phyloP scores from a whole-genome alignment of 1,139 yeast species.

The Saccharomyces hybrid region DNA sequence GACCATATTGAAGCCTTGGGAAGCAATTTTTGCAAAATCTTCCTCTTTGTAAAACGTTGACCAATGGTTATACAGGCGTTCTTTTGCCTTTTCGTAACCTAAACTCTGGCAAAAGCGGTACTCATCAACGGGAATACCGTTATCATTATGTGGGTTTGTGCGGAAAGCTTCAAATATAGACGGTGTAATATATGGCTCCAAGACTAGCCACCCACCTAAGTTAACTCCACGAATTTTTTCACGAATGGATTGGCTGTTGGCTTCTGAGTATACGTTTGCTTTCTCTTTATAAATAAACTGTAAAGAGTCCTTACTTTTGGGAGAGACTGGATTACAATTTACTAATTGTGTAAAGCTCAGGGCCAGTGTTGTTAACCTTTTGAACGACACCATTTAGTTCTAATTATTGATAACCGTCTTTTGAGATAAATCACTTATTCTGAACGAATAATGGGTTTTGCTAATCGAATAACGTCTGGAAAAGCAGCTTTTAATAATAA shows the following conservation, averaged over 20 bases:
- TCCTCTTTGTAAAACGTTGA: constrained; percentile 63
- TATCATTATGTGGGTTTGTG: constrained; percentile 24
- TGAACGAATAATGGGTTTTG: background rate
- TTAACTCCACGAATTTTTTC: constrained; percentile 63
- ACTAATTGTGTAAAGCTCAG: background rate
- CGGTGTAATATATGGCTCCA: constrained; percentile 84
- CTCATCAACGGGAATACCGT: constrained; percentile 73
- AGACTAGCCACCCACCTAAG: constrained; percentile 87
- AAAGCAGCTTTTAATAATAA: background rate
- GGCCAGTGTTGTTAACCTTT: background rate
- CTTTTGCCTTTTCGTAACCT: constrained; percentile 53
- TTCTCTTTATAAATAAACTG: constrained; percentile 5
- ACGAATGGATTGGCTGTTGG: constrained; percentile 10
- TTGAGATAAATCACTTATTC: background rate
- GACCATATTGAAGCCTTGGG: constrained; percentile 71
- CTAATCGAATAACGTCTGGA: no score
- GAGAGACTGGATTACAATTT: constrained; percentile 3
- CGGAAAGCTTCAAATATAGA: constrained; percentile 53
- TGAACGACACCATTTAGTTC: background rate
- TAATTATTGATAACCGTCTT: background rate
- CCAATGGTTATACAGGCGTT: constrained; percentile 66
- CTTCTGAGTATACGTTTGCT: constrained; percentile 23
- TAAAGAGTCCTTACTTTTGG: constrained; percentile 1
- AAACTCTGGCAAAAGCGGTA: constrained; percentile 57
- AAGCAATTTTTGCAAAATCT: constrained; percentile 57